A percentile compares a stretch with the other conserved stretches of the same genome.
Conservation (phyloP, 768 basidiomycete genomes). For the Postia placenta region DNA sequence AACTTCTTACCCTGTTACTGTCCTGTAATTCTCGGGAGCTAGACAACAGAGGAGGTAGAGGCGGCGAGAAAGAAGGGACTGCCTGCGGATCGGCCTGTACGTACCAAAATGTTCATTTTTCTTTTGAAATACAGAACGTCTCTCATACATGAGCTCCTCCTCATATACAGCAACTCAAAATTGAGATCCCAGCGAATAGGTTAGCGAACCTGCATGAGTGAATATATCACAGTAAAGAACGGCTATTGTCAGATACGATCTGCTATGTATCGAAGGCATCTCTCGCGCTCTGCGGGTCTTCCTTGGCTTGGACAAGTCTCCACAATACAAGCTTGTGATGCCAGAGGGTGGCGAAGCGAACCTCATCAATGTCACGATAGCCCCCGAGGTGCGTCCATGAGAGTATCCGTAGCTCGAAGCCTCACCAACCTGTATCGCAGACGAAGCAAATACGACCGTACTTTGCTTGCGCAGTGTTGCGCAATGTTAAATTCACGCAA, state of each 20-base stretch:
- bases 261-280: conserved; percentile 96
- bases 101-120: too few relatives aligned
- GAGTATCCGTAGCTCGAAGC: too few relatives aligned
- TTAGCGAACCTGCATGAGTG: conserved; percentile 14
- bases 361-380: conserved; percentile 62
- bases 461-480: conserved; percentile 87
- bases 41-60: conserved; percentile 90
- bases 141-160: too few relatives aligned
- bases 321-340: conserved; percentile 67
- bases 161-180: conserved; percentile 81
- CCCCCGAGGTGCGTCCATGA: conserved; percentile 65
- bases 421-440: conserved; percentile 29
- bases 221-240: conserved; percentile 7
- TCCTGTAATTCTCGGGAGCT: conserved; percentile 3
- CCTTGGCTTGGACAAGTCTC: conserved; percentile 61
- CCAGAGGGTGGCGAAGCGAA: conserved; percentile 62
- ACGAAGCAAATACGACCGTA: conserved; percentile 80
- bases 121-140: too few relatives aligned
- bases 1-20: neutral
- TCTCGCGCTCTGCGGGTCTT: conserved; percentile 81
- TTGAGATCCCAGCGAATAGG: conserved; percentile 99
- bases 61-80: conserved; percentile 77
- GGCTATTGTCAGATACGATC: conserved; percentile 69
- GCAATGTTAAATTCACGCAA: conserved; percentile 84
- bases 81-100: conserved; percentile 78